A percentile compares a stretch with the other conserved stretches of the same genome.
Evolutionary conservation across 2,329 filamentous ascomycete genomes (phyloP).

Genomic region (Zelopaecilomyces penicillatus): DNA sequence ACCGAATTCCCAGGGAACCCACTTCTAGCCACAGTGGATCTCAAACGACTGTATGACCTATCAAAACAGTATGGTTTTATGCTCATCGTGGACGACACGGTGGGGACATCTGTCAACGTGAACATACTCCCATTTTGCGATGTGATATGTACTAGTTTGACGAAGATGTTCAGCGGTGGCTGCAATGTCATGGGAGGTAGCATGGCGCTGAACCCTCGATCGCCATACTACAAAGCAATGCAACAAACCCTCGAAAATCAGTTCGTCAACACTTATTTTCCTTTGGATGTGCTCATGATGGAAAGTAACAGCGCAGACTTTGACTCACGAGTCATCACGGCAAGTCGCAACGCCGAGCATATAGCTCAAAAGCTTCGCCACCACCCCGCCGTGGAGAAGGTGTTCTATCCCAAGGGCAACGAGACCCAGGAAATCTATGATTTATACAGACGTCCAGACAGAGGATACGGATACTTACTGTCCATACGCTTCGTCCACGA

Average conservation of each 20-base stretch:
- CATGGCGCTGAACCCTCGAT: slow-evolving; percentile 34
- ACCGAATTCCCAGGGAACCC: slow-evolving; percentile 34
- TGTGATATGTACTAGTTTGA: slow-evolving; percentile 41
- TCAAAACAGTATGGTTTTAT: slow-evolving; percentile 30
- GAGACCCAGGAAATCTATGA: slow-evolving; percentile 25
- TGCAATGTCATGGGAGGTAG: slow-evolving; percentile 45
- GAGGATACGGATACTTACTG: slow-evolving; percentile 44
- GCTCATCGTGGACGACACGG: slow-evolving; percentile 37
- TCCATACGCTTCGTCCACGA: slow-evolving; percentile 37
- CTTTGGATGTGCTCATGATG: slow-evolving; percentile 19
- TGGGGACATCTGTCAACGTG: slow-evolving; percentile 36
- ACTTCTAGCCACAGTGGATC: slow-evolving; percentile 20
- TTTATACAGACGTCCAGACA: slow-evolving; percentile 23
- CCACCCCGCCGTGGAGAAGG: slow-evolving; percentile 15
- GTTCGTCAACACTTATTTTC: slow-evolving; percentile 16
- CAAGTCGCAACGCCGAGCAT: slow-evolving; percentile 17
- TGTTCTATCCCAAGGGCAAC: slow-evolving; percentile 34
- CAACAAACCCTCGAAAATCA: slow-evolving; percentile 11
- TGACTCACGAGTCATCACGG: slow-evolving; percentile 22
- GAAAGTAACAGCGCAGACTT: slow-evolving; percentile 33
- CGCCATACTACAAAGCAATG: slow-evolving; percentile 25
- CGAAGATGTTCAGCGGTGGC: slow-evolving; percentile 47
- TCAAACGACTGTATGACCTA: slow-evolving; percentile 17
- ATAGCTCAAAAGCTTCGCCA: slow-evolving; percentile 18
- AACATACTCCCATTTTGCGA: slow-evolving; percentile 39